A percentile compares a stretch with the other conserved stretches of the same genome.
These are phyloP conservation scores for sorghum (Sorghum bicolor) DNA, from an alignment of 176 grass and related monocot species.

Conservation along the genomic window DNA sequence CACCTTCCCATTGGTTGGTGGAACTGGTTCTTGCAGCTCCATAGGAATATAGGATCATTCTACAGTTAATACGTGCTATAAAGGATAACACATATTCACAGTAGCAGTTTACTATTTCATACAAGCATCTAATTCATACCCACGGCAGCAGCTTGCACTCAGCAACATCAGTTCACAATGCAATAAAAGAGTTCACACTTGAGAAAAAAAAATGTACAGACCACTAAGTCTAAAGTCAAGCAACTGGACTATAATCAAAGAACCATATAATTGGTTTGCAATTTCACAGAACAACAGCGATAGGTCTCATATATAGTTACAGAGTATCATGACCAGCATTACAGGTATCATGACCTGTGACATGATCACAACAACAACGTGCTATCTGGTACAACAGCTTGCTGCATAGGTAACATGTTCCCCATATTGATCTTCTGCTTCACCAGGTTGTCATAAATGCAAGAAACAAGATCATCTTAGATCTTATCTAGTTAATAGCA, in stretches of 20 bases:
- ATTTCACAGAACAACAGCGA: not conserved
- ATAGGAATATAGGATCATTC: too few relatives aligned
- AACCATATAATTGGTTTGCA: not conserved
- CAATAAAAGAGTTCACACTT: not conserved
- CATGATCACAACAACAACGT: too few relatives aligned
- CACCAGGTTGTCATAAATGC: not conserved
- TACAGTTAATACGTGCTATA: not conserved
- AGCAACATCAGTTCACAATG: not conserved
- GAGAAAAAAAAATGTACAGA: not conserved
- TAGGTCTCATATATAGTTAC: not conserved
- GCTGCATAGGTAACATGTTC: not conserved
- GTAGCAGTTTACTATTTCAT: not conserved
- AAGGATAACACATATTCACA: too few relatives aligned
- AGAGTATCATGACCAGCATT: not conserved
- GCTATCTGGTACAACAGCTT: not conserved
- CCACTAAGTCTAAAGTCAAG: too few relatives aligned
- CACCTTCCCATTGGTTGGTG: too few relatives aligned
- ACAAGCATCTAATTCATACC: not conserved
- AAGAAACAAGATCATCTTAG: not conserved
- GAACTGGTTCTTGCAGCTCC: too few relatives aligned
- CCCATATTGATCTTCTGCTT: not conserved
- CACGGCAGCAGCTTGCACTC: too few relatives aligned
- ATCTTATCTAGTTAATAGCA: not conserved
- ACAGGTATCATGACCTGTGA: not conserved
- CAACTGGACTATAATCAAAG: not conserved